These are phyloP conservation scores for Spergularia bocconei DNA, from an alignment of 148 eudicot species.

Conservation along the genomic window DNA sequence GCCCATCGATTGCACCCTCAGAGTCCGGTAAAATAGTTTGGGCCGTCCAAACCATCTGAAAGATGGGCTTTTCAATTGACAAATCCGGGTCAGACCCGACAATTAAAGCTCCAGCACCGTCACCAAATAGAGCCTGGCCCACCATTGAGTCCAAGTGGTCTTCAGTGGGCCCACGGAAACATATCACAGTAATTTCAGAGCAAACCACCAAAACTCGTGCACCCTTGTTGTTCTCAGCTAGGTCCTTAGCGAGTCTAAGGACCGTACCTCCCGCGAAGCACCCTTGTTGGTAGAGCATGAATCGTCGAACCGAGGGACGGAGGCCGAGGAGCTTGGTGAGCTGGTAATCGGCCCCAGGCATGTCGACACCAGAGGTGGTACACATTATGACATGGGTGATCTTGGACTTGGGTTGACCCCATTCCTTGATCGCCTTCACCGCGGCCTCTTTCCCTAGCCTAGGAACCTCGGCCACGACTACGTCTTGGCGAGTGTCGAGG, in stretches of 20 bases:
- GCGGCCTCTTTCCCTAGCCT: conserved; percentile 15
- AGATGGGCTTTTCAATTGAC: conserved; percentile 28
- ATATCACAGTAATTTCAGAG: conserved; percentile 37
- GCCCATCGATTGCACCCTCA: conserved; percentile 44
- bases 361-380: conserved; percentile 27
- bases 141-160: conserved; percentile 37
- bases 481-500: background rate
- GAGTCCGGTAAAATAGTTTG: conserved; percentile 38
- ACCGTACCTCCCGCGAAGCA: conserved; percentile 37
- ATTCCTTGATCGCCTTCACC: conserved; percentile 10
- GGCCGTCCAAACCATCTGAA: conserved; percentile 31
- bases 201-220: conserved; percentile 40
- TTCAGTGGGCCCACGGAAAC: conserved; percentile 41
- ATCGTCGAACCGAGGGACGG: conserved; percentile 20
- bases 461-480: background rate
- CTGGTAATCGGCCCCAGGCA: conserved; percentile 32
- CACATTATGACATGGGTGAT: conserved; percentile 28
- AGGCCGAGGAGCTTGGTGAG: conserved; percentile 29
- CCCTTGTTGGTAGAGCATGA: conserved; percentile 29
- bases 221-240: conserved; percentile 39
- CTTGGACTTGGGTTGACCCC: conserved; percentile 25
- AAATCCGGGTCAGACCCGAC: conserved; percentile 33
- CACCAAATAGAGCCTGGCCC: conserved; percentile 44
- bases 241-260: conserved; percentile 42
- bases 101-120: conserved; percentile 37